Conservation (phyloP, 306 rosid genomes). For the Erythrophleum fordii region DNA sequence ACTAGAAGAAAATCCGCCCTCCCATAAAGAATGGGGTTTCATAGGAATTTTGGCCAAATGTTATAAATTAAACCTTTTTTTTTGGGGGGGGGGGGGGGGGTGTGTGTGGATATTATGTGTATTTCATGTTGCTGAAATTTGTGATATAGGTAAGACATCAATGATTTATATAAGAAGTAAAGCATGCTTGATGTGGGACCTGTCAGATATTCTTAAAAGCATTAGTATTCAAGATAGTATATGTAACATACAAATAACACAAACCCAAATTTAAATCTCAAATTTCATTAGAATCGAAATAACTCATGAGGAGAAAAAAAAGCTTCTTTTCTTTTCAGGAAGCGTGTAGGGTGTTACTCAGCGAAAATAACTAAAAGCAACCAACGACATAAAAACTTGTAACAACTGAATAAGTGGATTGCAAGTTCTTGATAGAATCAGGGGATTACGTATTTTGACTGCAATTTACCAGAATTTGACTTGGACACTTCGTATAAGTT, state of each 20-base stretch:
- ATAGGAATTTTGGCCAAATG: background rate
- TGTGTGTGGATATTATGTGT: background rate
- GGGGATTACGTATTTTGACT: background rate
- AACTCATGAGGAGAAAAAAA: no score
- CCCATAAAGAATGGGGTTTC: no score
- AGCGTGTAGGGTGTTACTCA: background rate
- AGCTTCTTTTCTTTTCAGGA: background rate
- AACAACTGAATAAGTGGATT: background rate
- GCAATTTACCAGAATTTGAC: background rate
- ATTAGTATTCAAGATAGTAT: background rate
- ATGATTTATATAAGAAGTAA: background rate
- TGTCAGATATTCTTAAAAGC: background rate
- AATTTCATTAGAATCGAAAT: no score
- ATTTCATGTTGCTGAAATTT: background rate
- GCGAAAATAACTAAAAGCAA: background rate
- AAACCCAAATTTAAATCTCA: background rate
- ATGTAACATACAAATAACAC: background rate
- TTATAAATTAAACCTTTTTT: background rate
- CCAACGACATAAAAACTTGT: background rate
- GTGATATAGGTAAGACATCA: background rate
- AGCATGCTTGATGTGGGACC: background rate
- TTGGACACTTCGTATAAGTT: background rate
- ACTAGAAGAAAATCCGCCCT: no score
- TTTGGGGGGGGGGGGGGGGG: no score
- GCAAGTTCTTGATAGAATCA: background rate